Conservation (phyloP, 2,329 filamentous ascomycete species). For the Colletotrichum lentis region DNA sequence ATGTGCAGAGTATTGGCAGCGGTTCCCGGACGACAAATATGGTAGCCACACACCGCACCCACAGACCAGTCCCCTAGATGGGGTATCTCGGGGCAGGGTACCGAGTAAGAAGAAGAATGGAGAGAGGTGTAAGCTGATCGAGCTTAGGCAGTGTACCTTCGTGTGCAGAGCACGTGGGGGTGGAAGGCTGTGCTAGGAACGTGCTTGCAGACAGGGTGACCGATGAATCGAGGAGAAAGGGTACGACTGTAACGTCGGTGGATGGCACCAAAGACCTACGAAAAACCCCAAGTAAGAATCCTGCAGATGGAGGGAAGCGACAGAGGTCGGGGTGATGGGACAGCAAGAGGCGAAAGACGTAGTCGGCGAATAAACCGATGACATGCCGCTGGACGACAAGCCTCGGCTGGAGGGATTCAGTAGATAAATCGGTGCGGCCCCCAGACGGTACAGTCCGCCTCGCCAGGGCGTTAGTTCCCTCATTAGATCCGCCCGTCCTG, state of each 20-base stretch:
- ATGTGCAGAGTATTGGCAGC: conserved; percentile 9
- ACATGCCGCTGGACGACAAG: conserved; percentile 6
- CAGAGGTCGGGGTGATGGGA: not conserved
- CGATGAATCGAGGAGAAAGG: not conserved
- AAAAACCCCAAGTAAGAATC: not conserved
- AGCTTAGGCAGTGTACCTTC: not conserved
- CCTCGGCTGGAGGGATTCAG: conserved; percentile 20
- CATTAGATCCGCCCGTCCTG: conserved; percentile 4
- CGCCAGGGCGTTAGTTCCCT: conserved; percentile 6
- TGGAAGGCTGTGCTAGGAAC: conserved; percentile 3
- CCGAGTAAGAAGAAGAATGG: too few species aligned
- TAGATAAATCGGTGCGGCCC: conserved; percentile 20
- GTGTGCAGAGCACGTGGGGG: too few species aligned
- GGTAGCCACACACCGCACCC: not conserved
- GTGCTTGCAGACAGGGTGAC: conserved; percentile 17
- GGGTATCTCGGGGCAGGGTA: conserved; percentile 11
- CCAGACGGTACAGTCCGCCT: conserved; percentile 12
- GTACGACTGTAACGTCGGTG: conserved; percentile 2
- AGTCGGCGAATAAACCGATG: conserved; percentile 3
- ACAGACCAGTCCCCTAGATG: conserved; percentile 1
- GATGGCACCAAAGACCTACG: not conserved
- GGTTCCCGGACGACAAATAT: conserved; percentile 1
- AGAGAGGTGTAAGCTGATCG: conserved; percentile 4
- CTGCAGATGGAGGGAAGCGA: conserved; percentile 1
- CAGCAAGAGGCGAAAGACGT: not conserved